These are phyloP conservation scores for Vaccinium macrocarpon DNA, from an alignment of 148 eudicot species.

Conservation along the genomic window DNA sequence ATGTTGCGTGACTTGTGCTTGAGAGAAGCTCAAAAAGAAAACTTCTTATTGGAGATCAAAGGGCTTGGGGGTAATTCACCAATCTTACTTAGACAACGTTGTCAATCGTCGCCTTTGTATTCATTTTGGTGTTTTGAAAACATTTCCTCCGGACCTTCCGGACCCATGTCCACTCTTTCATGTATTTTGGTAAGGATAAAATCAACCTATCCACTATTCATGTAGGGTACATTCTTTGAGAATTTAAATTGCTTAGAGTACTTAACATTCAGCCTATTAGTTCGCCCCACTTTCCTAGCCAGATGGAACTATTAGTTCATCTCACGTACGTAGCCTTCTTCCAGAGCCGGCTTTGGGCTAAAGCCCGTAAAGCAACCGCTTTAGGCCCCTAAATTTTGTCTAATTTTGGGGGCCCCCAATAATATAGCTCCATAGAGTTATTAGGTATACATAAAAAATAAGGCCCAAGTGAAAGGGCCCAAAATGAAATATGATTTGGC, in stretches of 20 bases:
- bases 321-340: conserved; percentile 32
- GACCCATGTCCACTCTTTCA: conserved; percentile 33
- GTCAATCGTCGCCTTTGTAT: conserved; percentile 34
- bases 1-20: conserved; percentile 29
- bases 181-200: conserved; percentile 26
- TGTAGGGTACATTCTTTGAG: conserved; percentile 23
- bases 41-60: conserved; percentile 22
- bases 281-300: conserved; percentile 26
- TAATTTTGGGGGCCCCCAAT: too few relatives aligned
- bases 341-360: too few relatives aligned
- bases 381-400: too few relatives aligned
- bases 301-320: conserved; percentile 21
- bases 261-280: conserved; percentile 21
- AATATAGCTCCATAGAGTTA: too few relatives aligned
- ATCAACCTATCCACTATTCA: not conserved
- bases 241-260: conserved; percentile 10
- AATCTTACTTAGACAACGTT: not conserved
- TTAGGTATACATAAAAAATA: too few relatives aligned
- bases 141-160: conserved; percentile 23
- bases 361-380: too few relatives aligned
- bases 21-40: conserved; percentile 27
- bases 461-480: too few relatives aligned
- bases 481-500: too few relatives aligned
- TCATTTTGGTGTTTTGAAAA: conserved; percentile 25
- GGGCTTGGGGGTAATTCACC: not conserved